phyloP scores from a whole-genome alignment of 2,329 filamentous ascomycete genomes.

The Curvularia sp. region DNA sequence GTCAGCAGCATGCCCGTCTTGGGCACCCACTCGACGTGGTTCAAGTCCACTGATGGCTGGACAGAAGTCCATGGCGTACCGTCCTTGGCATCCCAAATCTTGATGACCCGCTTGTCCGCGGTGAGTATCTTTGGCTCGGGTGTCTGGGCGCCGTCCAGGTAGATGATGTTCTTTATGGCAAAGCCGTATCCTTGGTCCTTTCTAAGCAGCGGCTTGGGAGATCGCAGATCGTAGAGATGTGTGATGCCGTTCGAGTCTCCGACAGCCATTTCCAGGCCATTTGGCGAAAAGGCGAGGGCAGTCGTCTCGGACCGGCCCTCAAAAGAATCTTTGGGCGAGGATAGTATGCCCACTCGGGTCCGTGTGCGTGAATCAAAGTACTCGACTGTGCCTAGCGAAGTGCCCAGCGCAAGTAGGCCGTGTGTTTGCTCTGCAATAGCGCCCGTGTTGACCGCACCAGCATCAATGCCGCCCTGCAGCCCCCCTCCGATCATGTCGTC shows the following conservation, averaged over 20 bases:
- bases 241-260: slow-evolving; percentile 89
- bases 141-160: slow-evolving; percentile 71
- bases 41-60: slow-evolving; percentile 92
- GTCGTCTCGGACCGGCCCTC: slow-evolving; percentile 71
- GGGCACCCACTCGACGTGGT: slow-evolving; percentile 90
- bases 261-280: slow-evolving; percentile 82
- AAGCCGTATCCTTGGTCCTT: slow-evolving; percentile 98
- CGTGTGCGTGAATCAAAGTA: slow-evolving; percentile 93
- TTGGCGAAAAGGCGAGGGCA: slow-evolving; percentile 82
- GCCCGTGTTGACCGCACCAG: slow-evolving; percentile 85
- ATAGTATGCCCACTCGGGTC: slow-evolving; percentile 78
- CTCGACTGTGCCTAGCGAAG: slow-evolving; percentile 92
- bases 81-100: slow-evolving; percentile 86
- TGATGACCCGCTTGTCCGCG: slow-evolving; percentile 94
- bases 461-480: slow-evolving; percentile 85
- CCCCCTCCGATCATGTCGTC: slow-evolving; percentile 69
- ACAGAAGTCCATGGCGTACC: slow-evolving; percentile 94
- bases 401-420: slow-evolving; percentile 91
- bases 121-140: slow-evolving; percentile 79
- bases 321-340: slow-evolving; percentile 55
- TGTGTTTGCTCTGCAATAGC: slow-evolving; percentile 89
- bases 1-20: slow-evolving; percentile 95
- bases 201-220: slow-evolving; percentile 80
- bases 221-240: slow-evolving; percentile 89
- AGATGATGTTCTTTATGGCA: slow-evolving; percentile 82